Base-by-base conservation (phyloP, 1,139 yeast species). In the Meyerozyma carpophila region DNA sequence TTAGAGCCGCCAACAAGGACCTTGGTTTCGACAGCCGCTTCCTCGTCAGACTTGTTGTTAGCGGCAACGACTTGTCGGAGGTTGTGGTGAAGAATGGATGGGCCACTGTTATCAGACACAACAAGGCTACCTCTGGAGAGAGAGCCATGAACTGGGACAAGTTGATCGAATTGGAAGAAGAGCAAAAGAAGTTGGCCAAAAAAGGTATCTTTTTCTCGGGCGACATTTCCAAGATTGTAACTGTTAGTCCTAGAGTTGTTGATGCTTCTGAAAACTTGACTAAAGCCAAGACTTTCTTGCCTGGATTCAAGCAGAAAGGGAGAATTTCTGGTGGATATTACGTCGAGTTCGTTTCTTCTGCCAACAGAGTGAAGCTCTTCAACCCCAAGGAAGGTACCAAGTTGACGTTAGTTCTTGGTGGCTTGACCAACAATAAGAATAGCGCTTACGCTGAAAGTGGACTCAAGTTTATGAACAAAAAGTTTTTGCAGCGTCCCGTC, bases 111-210 rank as follows among this genome's bases (percentile, higher is more conserved):
- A 75, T 85, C 47, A 82, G 81, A 59, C 95, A 86, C 62, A 81
- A 83, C 57, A 82, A 82, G 60, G 89, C 85, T 47, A 84, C 82
- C 32, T 63, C 72, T 38, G 77, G 78, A 37, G 89, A 83, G 57
- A 75, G 90, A 52, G 81, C 95, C 1, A 75, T 81, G 36, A 75
- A 81, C 52, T 87, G 95, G 94, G 96, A 88, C 58, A 74, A 73
- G 44, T 72, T 88, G 45, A 63, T 86, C 41, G 95, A 86, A 59
- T 68, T 82, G 43, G 96, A 89, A 61, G 71, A 75, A 40, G 71
- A 70, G 40, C 83, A 93, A 21, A 73, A 69, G 51, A 75, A 72
- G 44, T 65, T 65, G 26, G 71, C 62, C 21, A 77, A 81, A 52
- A 71, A 69, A 45, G 96, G 96, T 28, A 71, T 88, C 43, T 82